Evolutionary conservation across 1,284 basidiomycete genomes (phyloP).

Genomic region (Marasmius sp.): DNA sequence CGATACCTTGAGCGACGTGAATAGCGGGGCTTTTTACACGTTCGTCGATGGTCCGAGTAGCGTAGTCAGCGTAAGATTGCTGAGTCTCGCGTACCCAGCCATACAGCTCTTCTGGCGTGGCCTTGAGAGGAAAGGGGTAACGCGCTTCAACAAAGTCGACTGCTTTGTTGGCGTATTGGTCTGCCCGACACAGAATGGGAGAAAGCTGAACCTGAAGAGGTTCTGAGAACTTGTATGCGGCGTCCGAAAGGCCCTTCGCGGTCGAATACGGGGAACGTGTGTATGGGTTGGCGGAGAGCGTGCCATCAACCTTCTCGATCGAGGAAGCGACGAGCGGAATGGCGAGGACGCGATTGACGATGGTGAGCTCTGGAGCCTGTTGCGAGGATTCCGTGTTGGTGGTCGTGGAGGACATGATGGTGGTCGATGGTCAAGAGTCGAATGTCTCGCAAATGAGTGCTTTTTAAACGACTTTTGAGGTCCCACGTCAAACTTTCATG

Average conservation of each 20-base stretch:
- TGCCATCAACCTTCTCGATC: conserved; percentile 55
- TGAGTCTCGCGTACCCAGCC: conserved; percentile 57
- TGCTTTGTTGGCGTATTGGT: conserved; percentile 68
- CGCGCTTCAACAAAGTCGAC: conserved; percentile 71
- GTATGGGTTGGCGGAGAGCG: conserved; percentile 57
- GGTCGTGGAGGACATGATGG: conserved; percentile 39
- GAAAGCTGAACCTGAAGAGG: conserved; percentile 65
- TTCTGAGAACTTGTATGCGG: conserved; percentile 61
- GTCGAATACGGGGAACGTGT: conserved; percentile 63
- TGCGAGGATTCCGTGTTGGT: conserved; percentile 33
- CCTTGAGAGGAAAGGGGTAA: conserved; percentile 75
- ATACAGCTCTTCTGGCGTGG: conserved; percentile 67
- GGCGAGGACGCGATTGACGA: conserved; percentile 59
- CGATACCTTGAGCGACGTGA: conserved; percentile 65
- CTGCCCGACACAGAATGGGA: conserved; percentile 61
- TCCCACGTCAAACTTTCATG: background rate
- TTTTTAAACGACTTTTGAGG: background rate
- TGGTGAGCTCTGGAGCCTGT: conserved; percentile 53
- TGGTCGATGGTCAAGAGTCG: conserved; percentile 5
- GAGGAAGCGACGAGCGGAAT: conserved; percentile 72
- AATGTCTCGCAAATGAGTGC: background rate
- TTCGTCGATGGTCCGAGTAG: conserved; percentile 68
- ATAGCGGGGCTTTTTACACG: conserved; percentile 62
- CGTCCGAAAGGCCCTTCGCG: conserved; percentile 57
- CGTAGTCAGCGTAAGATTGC: conserved; percentile 48